phyloP scores from a whole-genome alignment of 352 stramenopile genomes.

The Globisporangium spiculum region DNA sequence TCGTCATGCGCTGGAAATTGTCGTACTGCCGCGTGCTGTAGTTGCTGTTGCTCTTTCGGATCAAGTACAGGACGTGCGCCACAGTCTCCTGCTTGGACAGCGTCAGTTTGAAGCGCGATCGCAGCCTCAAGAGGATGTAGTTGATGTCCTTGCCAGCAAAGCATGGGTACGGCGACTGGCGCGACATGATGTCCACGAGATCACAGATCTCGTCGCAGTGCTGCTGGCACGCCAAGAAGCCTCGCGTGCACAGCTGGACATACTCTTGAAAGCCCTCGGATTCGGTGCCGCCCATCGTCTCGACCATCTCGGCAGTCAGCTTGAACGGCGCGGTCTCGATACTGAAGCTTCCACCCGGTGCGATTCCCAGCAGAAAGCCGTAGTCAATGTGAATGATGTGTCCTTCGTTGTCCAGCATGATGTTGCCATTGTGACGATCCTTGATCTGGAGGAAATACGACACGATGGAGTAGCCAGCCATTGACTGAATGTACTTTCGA shows the following conservation, averaged over 20 bases:
- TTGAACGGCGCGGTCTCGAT: slow-evolving; percentile 99
- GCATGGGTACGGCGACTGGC: slow-evolving; percentile 95
- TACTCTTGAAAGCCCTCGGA: slow-evolving; percentile 95
- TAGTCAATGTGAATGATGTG: slow-evolving; percentile 99
- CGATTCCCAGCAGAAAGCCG: slow-evolving; percentile 98
- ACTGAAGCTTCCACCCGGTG: slow-evolving; percentile 97
- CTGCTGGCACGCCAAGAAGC: slow-evolving; percentile 96
- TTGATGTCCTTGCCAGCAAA: slow-evolving; percentile 87
- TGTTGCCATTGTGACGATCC: slow-evolving; percentile 99
- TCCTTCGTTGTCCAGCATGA: slow-evolving; percentile 98
- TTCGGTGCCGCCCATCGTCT: slow-evolving; percentile 94
- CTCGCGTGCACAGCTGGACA: slow-evolving; percentile 95
- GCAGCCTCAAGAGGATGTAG: slow-evolving; percentile 85
- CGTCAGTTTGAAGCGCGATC: slow-evolving; percentile 85
- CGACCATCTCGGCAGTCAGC: slow-evolving; percentile 98
- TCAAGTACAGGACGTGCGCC: slow-evolving; percentile 87
- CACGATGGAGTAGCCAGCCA: slow-evolving; percentile 98
- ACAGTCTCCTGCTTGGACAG: slow-evolving; percentile 89
- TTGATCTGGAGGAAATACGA: slow-evolving; percentile 99
- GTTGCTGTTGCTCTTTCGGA: slow-evolving; percentile 91
- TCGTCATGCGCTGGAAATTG: slow-evolving; percentile 94
- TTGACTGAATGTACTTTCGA: slow-evolving; percentile 95
- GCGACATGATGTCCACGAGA: slow-evolving; percentile 96
- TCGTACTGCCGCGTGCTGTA: slow-evolving; percentile 93
- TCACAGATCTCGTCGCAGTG: slow-evolving; percentile 95